Percentiles rank a stretch among this genome's conserved stretches.
These are phyloP conservation scores for Metarhizium anisopliae DNA, from an alignment of 2,329 filamentous ascomycete species.

Conservation along the genomic window DNA sequence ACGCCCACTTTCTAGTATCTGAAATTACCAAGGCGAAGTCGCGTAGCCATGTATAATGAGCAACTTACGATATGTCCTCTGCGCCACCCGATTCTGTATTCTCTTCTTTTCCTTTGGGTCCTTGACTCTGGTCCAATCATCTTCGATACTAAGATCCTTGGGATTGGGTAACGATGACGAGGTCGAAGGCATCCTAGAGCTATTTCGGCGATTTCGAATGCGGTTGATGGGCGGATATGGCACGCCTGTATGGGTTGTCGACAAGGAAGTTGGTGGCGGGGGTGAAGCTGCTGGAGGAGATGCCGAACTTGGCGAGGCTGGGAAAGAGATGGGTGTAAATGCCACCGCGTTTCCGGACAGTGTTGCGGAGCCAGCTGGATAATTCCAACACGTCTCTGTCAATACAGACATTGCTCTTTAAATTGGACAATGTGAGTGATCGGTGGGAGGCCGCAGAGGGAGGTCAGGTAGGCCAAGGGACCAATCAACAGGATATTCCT, in stretches of 20 bases:
- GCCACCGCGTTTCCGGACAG: neutral
- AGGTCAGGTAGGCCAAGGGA: neutral
- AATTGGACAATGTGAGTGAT: neutral
- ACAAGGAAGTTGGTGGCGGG: neutral
- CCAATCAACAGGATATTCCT: neutral
- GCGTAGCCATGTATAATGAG: neutral
- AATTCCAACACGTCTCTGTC: slow-evolving; percentile 1
- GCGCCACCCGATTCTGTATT: slow-evolving; percentile 10
- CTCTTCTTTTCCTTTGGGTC: slow-evolving; percentile 9
- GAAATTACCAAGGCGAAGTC: no score
- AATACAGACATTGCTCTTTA: neutral
- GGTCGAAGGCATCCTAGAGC: neutral
- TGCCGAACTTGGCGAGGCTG: slow-evolving; percentile 1
- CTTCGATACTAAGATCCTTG: slow-evolving; percentile 5
- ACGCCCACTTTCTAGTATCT: neutral
- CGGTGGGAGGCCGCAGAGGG: neutral
- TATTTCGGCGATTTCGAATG: neutral
- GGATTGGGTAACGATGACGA: slow-evolving; percentile 4
- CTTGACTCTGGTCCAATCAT: slow-evolving; percentile 10
- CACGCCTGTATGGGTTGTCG: neutral
- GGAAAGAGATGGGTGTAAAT: slow-evolving; percentile 1
- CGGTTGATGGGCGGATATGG: neutral
- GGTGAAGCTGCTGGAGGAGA: neutral
- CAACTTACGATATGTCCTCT: slow-evolving; percentile 19
- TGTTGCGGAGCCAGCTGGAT: neutral